These are phyloP conservation scores for Paracoccidioides lutzii DNA, from an alignment of 2,329 filamentous ascomycete genomes.

Conservation along the genomic window DNA sequence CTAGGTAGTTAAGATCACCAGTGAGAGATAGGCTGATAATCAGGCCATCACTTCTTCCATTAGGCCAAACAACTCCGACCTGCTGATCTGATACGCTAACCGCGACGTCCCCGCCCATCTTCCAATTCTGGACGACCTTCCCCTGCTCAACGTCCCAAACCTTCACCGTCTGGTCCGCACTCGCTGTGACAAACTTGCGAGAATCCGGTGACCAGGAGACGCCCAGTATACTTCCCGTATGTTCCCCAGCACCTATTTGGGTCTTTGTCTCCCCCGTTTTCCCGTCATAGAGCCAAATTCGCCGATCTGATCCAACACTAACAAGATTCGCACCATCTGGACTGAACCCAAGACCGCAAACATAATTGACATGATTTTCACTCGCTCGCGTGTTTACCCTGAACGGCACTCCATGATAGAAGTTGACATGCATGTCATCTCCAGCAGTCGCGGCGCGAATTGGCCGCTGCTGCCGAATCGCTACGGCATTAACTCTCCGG, in stretches of 20 bases:
- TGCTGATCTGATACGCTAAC: slow-evolving; percentile 74
- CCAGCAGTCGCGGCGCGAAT: slow-evolving; percentile 80
- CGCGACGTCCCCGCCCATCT: slow-evolving; percentile 59
- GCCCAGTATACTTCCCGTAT: slow-evolving; percentile 85
- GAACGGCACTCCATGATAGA: slow-evolving; percentile 88
- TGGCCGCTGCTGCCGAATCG: slow-evolving; percentile 80
- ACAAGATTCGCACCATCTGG: slow-evolving; percentile 73
- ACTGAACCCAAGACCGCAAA: slow-evolving; percentile 77
- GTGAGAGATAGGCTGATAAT: slow-evolving; percentile 81
- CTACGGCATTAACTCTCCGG: slow-evolving; percentile 78
- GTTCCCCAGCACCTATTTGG: slow-evolving; percentile 58
- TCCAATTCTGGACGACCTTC: slow-evolving; percentile 69
- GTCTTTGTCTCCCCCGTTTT: slow-evolving; percentile 77
- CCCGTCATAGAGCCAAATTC: slow-evolving; percentile 90
- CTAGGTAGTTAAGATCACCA: slow-evolving; percentile 82
- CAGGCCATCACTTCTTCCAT: slow-evolving; percentile 67
- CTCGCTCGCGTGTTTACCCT: slow-evolving; percentile 81
- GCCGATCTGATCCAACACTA: slow-evolving; percentile 82
- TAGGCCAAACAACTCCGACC: slow-evolving; percentile 83
- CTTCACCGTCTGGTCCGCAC: slow-evolving; percentile 87
- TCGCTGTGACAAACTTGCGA: slow-evolving; percentile 75
- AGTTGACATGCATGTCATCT: slow-evolving; percentile 80
- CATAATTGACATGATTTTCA: slow-evolving; percentile 73
- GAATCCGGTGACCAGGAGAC: slow-evolving; percentile 85
- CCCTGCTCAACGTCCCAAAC: slow-evolving; percentile 82